Conservation (phyloP, 345 rosid species). For the Dipteronia dyeriana region DNA sequence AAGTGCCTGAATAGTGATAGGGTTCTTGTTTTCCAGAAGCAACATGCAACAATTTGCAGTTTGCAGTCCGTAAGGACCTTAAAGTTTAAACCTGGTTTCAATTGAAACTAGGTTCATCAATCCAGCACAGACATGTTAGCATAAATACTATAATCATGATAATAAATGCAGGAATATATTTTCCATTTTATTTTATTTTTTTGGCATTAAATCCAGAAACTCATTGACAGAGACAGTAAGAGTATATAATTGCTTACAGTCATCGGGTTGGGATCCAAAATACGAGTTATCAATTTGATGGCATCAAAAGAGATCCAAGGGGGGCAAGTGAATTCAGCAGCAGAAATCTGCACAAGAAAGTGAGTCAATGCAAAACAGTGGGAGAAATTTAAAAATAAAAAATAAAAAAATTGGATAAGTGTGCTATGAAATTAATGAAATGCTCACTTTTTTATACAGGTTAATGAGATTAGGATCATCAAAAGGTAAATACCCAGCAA, state of each 20-base stretch:
- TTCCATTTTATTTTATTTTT: neutral
- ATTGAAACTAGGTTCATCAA: neutral
- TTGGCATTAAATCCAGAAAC: slow-evolving; percentile 5
- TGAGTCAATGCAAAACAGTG: slow-evolving; percentile 22
- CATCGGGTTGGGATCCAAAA: slow-evolving; percentile 93
- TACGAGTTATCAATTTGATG: slow-evolving; percentile 80
- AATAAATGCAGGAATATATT: neutral
- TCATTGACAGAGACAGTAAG: neutral
- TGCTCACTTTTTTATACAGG: slow-evolving; percentile 94
- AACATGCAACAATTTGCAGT: neutral
- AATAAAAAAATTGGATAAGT: slow-evolving; percentile 6
- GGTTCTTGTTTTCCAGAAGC: neutral
- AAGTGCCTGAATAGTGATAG: neutral
- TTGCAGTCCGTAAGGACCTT: neutral
- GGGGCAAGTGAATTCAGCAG: slow-evolving; percentile 91
- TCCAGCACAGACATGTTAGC: neutral
- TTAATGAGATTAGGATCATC: slow-evolving; percentile 95
- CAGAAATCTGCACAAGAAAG: slow-evolving; percentile 62
- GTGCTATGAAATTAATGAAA: slow-evolving; percentile 22
- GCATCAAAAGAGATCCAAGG: slow-evolving; percentile 91
- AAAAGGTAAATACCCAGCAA: slow-evolving; percentile 99
- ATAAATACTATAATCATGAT: neutral
- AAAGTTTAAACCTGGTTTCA: neutral
- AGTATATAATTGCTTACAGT: slow-evolving; percentile 59
- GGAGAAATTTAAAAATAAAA: slow-evolving; percentile 2